Base-by-base conservation (phyloP, 2,329 filamentous ascomycete species). In the Aspergillus tanneri region DNA sequence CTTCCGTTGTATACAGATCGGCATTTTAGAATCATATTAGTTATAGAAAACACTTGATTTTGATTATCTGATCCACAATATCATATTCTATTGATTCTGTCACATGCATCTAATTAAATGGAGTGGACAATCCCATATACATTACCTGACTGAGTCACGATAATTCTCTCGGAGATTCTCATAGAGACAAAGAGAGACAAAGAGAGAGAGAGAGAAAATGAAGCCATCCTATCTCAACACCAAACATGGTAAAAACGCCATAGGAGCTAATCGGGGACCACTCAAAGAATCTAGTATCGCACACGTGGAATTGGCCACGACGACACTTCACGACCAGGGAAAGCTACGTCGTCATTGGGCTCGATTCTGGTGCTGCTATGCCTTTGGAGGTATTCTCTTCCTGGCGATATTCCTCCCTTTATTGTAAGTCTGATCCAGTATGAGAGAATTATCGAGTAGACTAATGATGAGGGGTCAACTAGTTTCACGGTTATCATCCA, bases 401-500 rank as follows among this genome's bases (percentile, higher is more conserved):
- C 65, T 75, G 1, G 70, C 70, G 5, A 77, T 77, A 18, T 55
- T 77, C 3, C 50, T 78, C 3, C 75, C 76, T 0, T 57, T 78
- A 14, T 52, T 77, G 75, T 78, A 63, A 65, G 74, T 68, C 6
- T 10, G 2, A 9, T 1, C 10, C 9, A 12, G 18, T 12, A 2
- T 5, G 30, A 25, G 37, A 23, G 14, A 14, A 35, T 22, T 41
- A 27, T 19, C 10, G 22, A 19, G 2, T 16, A 14, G 19, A n/a
- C n/a, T n/a, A n/a, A n/a, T n/a, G n/a, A n/a, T n/a, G n/a, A n/a
- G n/a, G n/a, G n/a, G n/a, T n/a, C n/a, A n/a, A n/a, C 9, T 34
- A 78, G 76, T 23, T 78, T 78, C 62, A 61, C 69, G 16, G 66
- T 76, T 14, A 72, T 74, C 6, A 66, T 78, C 22, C 76, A 76